Base-by-base conservation (phyloP, 352 stramenopile genomes). In the Pythium vanterpoolii region DNA sequence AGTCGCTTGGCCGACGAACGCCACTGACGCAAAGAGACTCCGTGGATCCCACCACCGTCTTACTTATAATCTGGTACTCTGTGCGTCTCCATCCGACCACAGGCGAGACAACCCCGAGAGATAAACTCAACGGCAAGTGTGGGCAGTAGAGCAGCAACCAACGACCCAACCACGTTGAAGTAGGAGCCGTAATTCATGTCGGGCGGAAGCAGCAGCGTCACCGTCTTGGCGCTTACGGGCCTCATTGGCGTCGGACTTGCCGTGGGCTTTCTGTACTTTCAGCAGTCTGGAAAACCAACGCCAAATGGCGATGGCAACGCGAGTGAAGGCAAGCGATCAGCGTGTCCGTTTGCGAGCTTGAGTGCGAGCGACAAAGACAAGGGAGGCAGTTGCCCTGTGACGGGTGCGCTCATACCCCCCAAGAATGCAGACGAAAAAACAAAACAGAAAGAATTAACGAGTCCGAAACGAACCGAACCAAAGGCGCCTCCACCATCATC, bases 241-340 rank as follows among this genome's bases (percentile, higher is more conserved):
- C 65, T 90, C 43, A 64, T 90, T 36, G 76, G 78, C 58, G 60
- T 90, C 21, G 73, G 74, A 16, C 70, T 90, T 55, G 71, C 71
- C 11, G 69, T 85, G 40, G 81, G 78, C 48, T 87, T 76, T 56
- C 75, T 83, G 42, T 87, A 81, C 64, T 57, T 86, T 53, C 76
- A 86, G 33, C 33, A 44, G 14, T 54, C 59, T 0, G 33, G 47
- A 14, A 42, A 33, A 9, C 16, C 21, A 1, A 48, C 62, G 33
- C 64, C 56, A 36, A 69, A 55, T 16, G 42, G 19, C 27, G 19
- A 23, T 38, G 73, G 74, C 40, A 69, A 69, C 36, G 56, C 8
- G 27, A 36, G 44, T 33, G 57, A 66, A 24, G 52, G 64, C 1
- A 61, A 56, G 24, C 47, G 61, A 18, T 53, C 58, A 11, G 46